These are phyloP conservation scores for Pelargonium australe DNA, from an alignment of 441 rosid species.

Conservation along the genomic window DNA sequence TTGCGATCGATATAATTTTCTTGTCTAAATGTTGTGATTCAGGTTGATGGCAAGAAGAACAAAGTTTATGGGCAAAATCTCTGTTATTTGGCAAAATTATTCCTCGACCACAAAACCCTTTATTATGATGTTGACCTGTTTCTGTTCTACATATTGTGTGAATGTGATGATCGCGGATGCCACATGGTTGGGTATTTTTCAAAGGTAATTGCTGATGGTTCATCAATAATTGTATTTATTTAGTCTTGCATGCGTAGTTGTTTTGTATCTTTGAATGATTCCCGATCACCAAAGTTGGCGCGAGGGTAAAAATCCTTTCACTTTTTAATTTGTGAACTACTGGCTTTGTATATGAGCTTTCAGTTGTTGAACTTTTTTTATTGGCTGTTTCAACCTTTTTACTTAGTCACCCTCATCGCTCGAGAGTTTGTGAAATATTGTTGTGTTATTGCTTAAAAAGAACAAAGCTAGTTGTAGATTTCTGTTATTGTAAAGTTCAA, in stretches of 20 bases:
- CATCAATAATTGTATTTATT: conserved; percentile 1
- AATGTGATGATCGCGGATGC: conserved; percentile 99
- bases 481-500: too few species aligned
- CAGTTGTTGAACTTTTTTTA: neutral
- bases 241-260: neutral
- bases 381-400: too few species aligned
- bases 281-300: neutral
- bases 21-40: conserved; percentile 22
- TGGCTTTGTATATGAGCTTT: neutral
- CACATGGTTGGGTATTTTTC: conserved; percentile 99
- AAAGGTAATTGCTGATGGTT: conserved; percentile 47
- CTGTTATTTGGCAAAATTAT: conserved; percentile 90
- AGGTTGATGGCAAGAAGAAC: conserved; percentile 99
- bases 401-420: too few species aligned
- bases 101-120: conserved; percentile 98
- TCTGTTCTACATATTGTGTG: conserved; percentile 85
- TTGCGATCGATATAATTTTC: neutral
- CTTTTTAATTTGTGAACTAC: neutral
- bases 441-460: too few species aligned
- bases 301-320: neutral
- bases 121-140: conserved; percentile 95
- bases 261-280: neutral
- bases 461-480: too few species aligned
- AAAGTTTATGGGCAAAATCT: conserved; percentile 98
- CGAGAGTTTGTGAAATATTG: too few species aligned